Conservation (phyloP, 108 stramenopile species). For the Nitzschia sp. region DNA sequence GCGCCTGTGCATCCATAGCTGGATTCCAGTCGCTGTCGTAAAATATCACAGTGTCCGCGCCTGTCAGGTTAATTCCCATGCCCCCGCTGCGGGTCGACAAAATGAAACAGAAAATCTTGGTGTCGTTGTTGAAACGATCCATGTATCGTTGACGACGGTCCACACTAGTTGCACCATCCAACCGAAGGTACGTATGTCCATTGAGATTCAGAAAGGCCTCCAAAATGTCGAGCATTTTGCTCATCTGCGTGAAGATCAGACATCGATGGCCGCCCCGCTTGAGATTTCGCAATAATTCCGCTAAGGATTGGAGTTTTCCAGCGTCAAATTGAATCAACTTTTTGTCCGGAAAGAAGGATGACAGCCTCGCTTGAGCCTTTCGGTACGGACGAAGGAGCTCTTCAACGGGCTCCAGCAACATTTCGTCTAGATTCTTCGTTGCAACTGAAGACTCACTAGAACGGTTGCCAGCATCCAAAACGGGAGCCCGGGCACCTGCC, state of each 20-base stretch:
- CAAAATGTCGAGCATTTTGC: conserved; percentile 89
- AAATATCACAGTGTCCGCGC: conserved; percentile 97
- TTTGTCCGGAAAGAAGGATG: conserved; percentile 92
- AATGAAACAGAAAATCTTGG: conserved; percentile 92
- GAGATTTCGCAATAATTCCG: conserved; percentile 81
- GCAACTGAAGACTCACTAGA: background rate
- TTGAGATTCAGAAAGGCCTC: conserved; percentile 90
- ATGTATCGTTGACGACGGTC: conserved; percentile 91
- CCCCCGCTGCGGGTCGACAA: conserved; percentile 93
- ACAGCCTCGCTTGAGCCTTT: conserved; percentile 53
- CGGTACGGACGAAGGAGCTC: conserved; percentile 46
- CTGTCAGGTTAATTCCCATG: conserved; percentile 94
- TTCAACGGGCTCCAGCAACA: conserved; percentile 49
- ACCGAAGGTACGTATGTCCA: conserved; percentile 80
- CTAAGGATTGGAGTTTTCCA: conserved; percentile 95
- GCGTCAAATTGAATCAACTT: conserved; percentile 95
- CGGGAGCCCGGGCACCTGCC: conserved; percentile 51
- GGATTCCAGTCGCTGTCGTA: conserved; percentile 97
- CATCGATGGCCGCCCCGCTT: conserved; percentile 88
- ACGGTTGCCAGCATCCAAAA: conserved; percentile 7
- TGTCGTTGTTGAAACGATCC: conserved; percentile 92
- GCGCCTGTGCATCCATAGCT: conserved; percentile 91
- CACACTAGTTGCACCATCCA: conserved; percentile 88
- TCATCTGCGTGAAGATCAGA: conserved; percentile 98
- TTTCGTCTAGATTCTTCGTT: conserved; percentile 12